Base-by-base conservation (phyloP, 257 asterid species). In the Solanum chiquidenum region DNA sequence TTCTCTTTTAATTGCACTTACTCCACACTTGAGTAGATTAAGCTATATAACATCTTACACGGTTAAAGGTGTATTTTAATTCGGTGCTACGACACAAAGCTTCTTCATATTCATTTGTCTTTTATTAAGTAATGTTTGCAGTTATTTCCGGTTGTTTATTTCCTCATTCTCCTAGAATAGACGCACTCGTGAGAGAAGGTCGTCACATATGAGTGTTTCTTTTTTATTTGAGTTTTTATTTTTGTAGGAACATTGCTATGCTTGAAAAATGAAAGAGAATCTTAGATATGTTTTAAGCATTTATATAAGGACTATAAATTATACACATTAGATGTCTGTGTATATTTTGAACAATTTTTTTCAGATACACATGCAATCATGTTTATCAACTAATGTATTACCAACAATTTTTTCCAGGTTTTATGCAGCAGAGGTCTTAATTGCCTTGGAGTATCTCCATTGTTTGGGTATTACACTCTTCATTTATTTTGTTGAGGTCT, bases 361-460 rank as follows among this genome's bases (percentile, higher is more conserved):
- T 79, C 23, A 69, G 10, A 68, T 29, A n/a, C 14, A 5, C 7
- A 5, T 49, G 69, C n/a, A 5, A 82, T 49, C n/a, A 76, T 40
- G n/a, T 12, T 76, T 40, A 25, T 40, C 18, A 82, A 49, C 71
- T 49, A 64, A 49, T 82, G 71, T 46, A 79, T 82, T 64, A 75
- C 27, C 84, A 42, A 84, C 75, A 68, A 33, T 49, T 14, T 52
- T 89, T 86, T 73, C 83, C 94, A 97, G 99, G 95, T 97, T 97
- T 92, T 97, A 92, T 92, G 98, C 98, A 64, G 99, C 99, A 83
- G 99, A 95, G 90, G 98, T 97, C 87, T 88, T 95, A 90, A 92
- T 97, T 91, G 94, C 96, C 87, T 91, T 97, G 96, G 99, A 97
- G 90, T 97, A 97, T 92, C 98, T 97, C 92, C 99, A 97, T 86